Evolutionary conservation across 2,329 filamentous ascomycete genomes (phyloP), one percentile per base, ranked within the genome.

Genomic region (Penicillium sp.): DNA sequence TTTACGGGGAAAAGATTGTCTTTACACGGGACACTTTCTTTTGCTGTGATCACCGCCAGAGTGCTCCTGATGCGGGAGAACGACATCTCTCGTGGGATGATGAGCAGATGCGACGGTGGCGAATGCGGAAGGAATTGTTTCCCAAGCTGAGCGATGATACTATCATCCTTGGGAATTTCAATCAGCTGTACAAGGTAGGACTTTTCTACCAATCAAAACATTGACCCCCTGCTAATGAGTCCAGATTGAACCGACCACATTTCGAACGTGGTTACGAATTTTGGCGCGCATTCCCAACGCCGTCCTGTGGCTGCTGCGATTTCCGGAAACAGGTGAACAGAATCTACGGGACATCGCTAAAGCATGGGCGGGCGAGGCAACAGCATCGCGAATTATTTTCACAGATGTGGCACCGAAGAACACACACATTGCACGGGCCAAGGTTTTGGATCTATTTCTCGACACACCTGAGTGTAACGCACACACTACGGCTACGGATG

Each of bases 401-500:
- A 99, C 95, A 6, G 95, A 99, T 71, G 95, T 99, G 13, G 95
- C 95, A 0, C 92, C 93, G 4, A 99, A 99, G 74, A 89, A 90
- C 64, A 86, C 93, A 63, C 95, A 99, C 74, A 99, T 99, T 63
- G 89, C 91, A 7, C 88, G 95, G 33, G 95, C 95, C 6, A 86
- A 93, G 22, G 86, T 99, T 27, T 93, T 93, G 71, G 95, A 99
- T 75, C 80, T 99, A 7, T 98, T 99, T 71, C 84, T 99, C 14
- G 95, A 99, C 75, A 99, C 95, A 0, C 93, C 95, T 1, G 95
- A 99, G 75, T 99, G 95, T 77, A 99, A 99, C 70, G 95, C 93
- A 1, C 95, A 99, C 74, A 99, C 95, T 1, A 99, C 95, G 1
- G 95, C 95, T 2, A 96, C 95, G 13, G 95, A 99, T 69, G 89